Evolutionary conservation across 2,329 filamentous ascomycete genomes (phyloP).

Genomic region (Penicillium sp.): DNA sequence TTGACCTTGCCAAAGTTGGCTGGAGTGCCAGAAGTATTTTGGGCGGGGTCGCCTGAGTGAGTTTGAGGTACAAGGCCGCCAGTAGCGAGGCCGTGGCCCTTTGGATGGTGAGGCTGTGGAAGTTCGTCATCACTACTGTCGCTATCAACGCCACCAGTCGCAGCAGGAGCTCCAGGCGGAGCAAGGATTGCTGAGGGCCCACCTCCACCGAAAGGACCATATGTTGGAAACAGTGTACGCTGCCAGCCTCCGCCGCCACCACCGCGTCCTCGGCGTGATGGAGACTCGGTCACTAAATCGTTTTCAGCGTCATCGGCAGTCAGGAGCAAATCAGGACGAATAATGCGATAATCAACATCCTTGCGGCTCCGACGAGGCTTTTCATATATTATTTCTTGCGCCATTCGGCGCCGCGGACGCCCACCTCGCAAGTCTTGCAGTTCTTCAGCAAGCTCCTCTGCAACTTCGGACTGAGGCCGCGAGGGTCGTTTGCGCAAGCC

Average conservation of each 20-base stretch:
- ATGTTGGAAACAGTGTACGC: slow-evolving; percentile 83
- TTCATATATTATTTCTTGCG: slow-evolving; percentile 43
- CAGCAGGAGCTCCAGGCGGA: slow-evolving; percentile 70
- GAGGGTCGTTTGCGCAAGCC: slow-evolving; percentile 56
- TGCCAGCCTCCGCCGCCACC: slow-evolving; percentile 68
- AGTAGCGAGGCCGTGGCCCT: slow-evolving; percentile 62
- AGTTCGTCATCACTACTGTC: slow-evolving; percentile 97
- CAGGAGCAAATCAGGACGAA: slow-evolving; percentile 71
- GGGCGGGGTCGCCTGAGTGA: slow-evolving; percentile 61
- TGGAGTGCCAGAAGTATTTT: slow-evolving; percentile 63
- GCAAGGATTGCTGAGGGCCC: slow-evolving; percentile 70
- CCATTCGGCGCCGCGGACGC: slow-evolving; percentile 44
- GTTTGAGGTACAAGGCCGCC: slow-evolving; percentile 57
- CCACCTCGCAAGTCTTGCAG: slow-evolving; percentile 57
- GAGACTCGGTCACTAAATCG: slow-evolving; percentile 65
- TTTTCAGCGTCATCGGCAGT: slow-evolving; percentile 77
- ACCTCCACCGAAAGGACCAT: slow-evolving; percentile 87
- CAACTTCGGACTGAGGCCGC: slow-evolving; percentile 51
- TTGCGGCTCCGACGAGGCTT: slow-evolving; percentile 62
- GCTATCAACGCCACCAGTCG: slow-evolving; percentile 80
- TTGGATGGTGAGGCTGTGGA: slow-evolving; percentile 66
- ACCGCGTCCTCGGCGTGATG: slow-evolving; percentile 69
- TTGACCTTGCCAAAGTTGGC: slow-evolving; percentile 92
- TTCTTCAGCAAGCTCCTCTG: slow-evolving; percentile 63
- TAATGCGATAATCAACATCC: slow-evolving; percentile 83